These are phyloP conservation scores for Senna siamea DNA, from an alignment of 306 rosid genomes.

Conservation along the genomic window DNA sequence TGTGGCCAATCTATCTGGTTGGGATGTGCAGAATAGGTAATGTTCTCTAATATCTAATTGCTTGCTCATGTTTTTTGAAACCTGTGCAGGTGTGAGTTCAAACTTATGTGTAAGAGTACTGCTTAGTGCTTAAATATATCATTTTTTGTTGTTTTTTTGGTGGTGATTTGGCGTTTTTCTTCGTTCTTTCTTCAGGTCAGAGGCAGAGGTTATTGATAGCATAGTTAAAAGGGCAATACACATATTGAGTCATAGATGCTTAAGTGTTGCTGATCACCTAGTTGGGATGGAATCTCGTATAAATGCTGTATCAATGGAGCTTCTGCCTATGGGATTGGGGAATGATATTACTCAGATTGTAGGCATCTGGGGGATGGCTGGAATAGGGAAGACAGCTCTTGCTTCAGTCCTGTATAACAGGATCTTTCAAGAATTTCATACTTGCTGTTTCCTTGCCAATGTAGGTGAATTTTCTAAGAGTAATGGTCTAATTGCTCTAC, in stretches of 20 bases:
- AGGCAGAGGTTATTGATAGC: too few relatives aligned
- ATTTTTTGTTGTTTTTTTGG: neutral
- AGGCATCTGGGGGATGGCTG: slow-evolving; percentile 35
- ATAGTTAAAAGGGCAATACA: neutral
- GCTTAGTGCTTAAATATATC: too few relatives aligned
- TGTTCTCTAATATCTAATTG: neutral
- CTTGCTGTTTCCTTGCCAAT: neutral
- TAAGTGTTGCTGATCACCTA: slow-evolving; percentile 11
- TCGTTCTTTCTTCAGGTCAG: slow-evolving; percentile 26
- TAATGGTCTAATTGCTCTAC: neutral
- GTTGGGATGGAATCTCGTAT: slow-evolving; percentile 1
- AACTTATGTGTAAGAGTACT: too few relatives aligned
- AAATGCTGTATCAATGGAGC: neutral
- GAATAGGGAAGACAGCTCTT: slow-evolving; percentile 36
- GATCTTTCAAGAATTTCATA: neutral
- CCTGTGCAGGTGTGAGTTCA: too few relatives aligned
- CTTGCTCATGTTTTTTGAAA: neutral
- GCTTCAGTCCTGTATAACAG: neutral
- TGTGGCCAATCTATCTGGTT: neutral
- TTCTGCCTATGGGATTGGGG: neutral
- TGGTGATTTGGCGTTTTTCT: neutral
- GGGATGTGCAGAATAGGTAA: neutral
- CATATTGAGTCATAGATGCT: slow-evolving; percentile 18
- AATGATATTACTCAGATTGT: neutral
- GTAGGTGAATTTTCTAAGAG: neutral